phyloP scores from a whole-genome alignment of 345 rosid genomes.

The Abelmoschus esculentus region DNA sequence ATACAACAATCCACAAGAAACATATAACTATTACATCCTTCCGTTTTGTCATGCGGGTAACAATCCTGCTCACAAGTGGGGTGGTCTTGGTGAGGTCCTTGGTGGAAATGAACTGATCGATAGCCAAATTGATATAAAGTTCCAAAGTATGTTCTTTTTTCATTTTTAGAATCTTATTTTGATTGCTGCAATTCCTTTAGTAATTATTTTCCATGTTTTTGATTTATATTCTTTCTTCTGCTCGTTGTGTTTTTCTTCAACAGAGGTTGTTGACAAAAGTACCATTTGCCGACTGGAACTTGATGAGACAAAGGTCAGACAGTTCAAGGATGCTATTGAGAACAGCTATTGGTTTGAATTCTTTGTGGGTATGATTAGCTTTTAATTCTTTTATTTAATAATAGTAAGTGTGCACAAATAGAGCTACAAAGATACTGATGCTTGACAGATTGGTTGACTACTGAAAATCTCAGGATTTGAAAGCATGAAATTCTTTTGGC shows the following conservation, averaged over 20 bases:
- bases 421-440: not conserved
- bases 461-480: not conserved
- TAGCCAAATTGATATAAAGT: constrained; percentile 77
- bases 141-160: constrained; percentile 38
- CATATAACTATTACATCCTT: constrained; percentile 96
- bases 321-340: constrained; percentile 89
- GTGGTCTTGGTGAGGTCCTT: constrained; percentile 98
- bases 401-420: not conserved
- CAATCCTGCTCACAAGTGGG: constrained; percentile 87
- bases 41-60: constrained; percentile 77
- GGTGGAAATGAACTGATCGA: constrained; percentile 99
- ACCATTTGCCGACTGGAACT: constrained; percentile 67
- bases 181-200: not conserved
- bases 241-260: not conserved
- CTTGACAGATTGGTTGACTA: not conserved
- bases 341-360: constrained; percentile 91
- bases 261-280: constrained; percentile 64
- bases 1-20: constrained; percentile 98
- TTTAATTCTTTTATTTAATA: constrained; percentile 2
- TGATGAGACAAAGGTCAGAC: constrained; percentile 62
- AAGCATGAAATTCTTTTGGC: not conserved
- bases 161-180: not conserved
- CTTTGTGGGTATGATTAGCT: constrained; percentile 71
- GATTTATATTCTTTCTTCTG: not conserved
- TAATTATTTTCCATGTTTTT: constrained; percentile 5